Percentiles rank a stretch among this genome's conserved stretches.
Conservation (phyloP, 1,284 basidiomycete species). For the Austroboletus niveus region DNA sequence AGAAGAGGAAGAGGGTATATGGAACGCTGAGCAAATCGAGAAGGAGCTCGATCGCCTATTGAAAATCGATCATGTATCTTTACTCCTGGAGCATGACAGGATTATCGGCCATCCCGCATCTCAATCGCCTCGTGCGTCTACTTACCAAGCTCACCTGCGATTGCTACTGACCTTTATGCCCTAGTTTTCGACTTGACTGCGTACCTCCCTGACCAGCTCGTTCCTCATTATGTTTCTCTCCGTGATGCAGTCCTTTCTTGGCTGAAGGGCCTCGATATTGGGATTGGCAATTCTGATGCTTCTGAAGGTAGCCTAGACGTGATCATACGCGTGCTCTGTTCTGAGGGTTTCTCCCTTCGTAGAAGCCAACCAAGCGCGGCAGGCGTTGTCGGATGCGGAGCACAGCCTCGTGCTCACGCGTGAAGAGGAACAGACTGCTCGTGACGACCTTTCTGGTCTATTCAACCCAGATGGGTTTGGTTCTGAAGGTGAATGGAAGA, state of each 20-base stretch:
- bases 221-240: conserved; percentile 75
- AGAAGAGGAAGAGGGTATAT: conserved; percentile 43
- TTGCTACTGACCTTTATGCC: not conserved
- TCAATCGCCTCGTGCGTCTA: conserved; percentile 51
- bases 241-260: conserved; percentile 64
- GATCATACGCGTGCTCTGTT: not conserved
- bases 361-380: conserved; percentile 62
- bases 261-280: conserved; percentile 69
- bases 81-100: conserved; percentile 76
- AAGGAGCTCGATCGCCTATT: conserved; percentile 67
- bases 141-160: not conserved
- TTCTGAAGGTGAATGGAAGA: conserved; percentile 90
- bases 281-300: conserved; percentile 36
- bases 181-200: conserved; percentile 80
- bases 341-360: conserved; percentile 1
- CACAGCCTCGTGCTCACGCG: conserved; percentile 44
- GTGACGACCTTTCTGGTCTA: conserved; percentile 57
- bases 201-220: conserved; percentile 83
- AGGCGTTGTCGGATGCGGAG: conserved; percentile 64
- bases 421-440: conserved; percentile 49
- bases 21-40: conserved; percentile 54
- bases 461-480: conserved; percentile 74
- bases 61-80: conserved; percentile 66
- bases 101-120: conserved; percentile 48
- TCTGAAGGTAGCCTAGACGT: conserved; percentile 42